These are phyloP conservation scores for Aegilops speltoides DNA, from an alignment of 176 grass and related monocot species.

Conservation along the genomic window DNA sequence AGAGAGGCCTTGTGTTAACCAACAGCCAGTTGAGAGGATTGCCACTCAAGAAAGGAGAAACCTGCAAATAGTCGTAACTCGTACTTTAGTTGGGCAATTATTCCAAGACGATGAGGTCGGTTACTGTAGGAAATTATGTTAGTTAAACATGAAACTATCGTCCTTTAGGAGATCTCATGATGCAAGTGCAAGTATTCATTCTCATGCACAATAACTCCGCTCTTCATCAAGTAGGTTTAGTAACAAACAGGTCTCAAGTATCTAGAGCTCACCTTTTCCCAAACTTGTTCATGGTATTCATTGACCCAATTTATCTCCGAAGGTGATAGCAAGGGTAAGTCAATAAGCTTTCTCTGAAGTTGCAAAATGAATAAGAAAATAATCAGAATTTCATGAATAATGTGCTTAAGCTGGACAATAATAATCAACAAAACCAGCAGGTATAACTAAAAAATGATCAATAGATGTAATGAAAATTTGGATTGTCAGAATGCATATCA, in stretches of 20 bases:
- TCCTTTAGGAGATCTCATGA: not conserved
- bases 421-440: not conserved
- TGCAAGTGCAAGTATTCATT: slow-evolving; percentile 1
- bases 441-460: not conserved
- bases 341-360: slow-evolving; percentile 74
- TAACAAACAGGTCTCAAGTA: not conserved
- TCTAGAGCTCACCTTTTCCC: slow-evolving; percentile 71
- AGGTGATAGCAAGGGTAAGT: slow-evolving; percentile 60
- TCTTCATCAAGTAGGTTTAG: not conserved
- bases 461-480: not conserved
- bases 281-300: slow-evolving; percentile 72
- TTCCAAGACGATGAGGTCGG: not conserved
- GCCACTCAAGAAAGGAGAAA: slow-evolving; percentile 70
- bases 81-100: not conserved
- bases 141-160: not conserved
- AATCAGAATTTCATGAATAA: slow-evolving; percentile 13
- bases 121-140: not conserved
- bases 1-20: slow-evolving; percentile 75
- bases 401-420: slow-evolving; percentile 1
- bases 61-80: slow-evolving; percentile 41
- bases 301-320: slow-evolving; percentile 84
- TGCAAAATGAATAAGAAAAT: not conserved
- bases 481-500: not conserved
- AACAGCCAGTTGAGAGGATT: slow-evolving; percentile 70
- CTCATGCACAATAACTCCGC: not conserved